Evolutionary conservation across 1,284 basidiomycete species (phyloP), one percentile per base, ranked within the genome.

Genomic region (Sanghuangporus weigelae): DNA sequence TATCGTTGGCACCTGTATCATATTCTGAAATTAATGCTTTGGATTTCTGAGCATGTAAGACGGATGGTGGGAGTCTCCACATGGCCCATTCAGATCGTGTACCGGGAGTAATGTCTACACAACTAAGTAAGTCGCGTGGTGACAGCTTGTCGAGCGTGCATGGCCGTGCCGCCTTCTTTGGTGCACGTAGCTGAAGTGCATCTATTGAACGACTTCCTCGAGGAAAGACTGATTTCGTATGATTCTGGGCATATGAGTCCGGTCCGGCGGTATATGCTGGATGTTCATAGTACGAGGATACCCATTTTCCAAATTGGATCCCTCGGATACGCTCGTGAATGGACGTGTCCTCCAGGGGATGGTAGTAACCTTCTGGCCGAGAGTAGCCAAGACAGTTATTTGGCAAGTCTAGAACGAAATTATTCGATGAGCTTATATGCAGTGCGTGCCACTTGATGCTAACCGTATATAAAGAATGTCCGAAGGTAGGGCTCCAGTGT

Each of bases 401-500:
- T 19, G 62, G 62, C 14, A 59, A 48, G 16, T 63, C 62, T 63
- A 46, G 4, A 12, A 35, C n/a, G 14, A 36, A 54, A 31, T 14
- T 42, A 39, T 4, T 31, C 26, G 26, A 4, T 31, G 26, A 31
- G 26, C 26, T 31, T 31, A 31, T n/a, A 6, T 26, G 50, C 21
- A 51, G 31, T 23, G 14, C 7, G 8, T n/a, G 7, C 44, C 7
- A 46, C 12, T 46, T 46, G 6, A 42, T 36, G 42, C 62, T 39
- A 19, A 63, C 65, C 65, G 48, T 66, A 66, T 4, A 63, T 60
- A 35, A 66, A 39, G 50, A 64, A 51, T 1, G 58, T 60, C 57
- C 42, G 60, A 5, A 64, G 48, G 19, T 64, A 64, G 16, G 51
- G 58, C 26, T 60, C 35, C 21, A 64, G 26, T 12, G 51, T 49